phyloP scores from a whole-genome alignment of 345 rosid species.

The Arabidopsis arenosa region DNA sequence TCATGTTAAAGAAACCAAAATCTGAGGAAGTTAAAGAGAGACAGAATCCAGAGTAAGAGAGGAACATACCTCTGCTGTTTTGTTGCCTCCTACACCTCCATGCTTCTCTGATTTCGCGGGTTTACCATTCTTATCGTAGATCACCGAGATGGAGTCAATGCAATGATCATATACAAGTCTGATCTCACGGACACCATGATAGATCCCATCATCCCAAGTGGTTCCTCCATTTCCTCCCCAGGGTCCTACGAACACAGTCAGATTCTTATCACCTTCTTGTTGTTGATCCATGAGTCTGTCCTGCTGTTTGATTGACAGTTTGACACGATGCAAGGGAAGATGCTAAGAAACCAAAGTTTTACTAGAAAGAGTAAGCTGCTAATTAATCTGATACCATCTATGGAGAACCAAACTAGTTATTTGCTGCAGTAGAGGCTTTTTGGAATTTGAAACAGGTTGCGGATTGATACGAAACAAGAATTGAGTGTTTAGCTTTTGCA shows the following conservation, averaged over 20 bases:
- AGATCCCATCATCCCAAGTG: slow-evolving; percentile 73
- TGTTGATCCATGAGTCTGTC: slow-evolving; percentile 35
- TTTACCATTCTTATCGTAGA: slow-evolving; percentile 69
- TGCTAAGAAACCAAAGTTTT: slow-evolving; percentile 23
- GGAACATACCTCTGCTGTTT: slow-evolving; percentile 56
- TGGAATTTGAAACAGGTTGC: slow-evolving; percentile 12
- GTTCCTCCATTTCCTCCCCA: slow-evolving; percentile 90
- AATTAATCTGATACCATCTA: slow-evolving; percentile 19
- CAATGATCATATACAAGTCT: slow-evolving; percentile 62
- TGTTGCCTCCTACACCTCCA: slow-evolving; percentile 72
- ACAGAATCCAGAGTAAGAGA: not conserved
- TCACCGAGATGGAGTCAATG: slow-evolving; percentile 65
- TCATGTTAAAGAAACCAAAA: not conserved
- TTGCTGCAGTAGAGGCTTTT: slow-evolving; percentile 20
- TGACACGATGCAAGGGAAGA: slow-evolving; percentile 20
- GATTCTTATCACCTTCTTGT: slow-evolving; percentile 35
- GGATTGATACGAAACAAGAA: slow-evolving; percentile 13
- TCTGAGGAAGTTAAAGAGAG: not conserved
- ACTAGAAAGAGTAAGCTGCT: slow-evolving; percentile 17
- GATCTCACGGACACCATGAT: slow-evolving; percentile 73
- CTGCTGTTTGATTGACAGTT: slow-evolving; percentile 16
- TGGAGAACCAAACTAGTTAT: slow-evolving; percentile 25
- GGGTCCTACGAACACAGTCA: slow-evolving; percentile 57
- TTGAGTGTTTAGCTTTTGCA: slow-evolving; percentile 10
- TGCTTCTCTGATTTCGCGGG: slow-evolving; percentile 63